A percentile compares a stretch with the other conserved stretches of the same genome.
Conservation (phyloP, 176 grass and related monocot species). For the Cenchrus americanus region DNA sequence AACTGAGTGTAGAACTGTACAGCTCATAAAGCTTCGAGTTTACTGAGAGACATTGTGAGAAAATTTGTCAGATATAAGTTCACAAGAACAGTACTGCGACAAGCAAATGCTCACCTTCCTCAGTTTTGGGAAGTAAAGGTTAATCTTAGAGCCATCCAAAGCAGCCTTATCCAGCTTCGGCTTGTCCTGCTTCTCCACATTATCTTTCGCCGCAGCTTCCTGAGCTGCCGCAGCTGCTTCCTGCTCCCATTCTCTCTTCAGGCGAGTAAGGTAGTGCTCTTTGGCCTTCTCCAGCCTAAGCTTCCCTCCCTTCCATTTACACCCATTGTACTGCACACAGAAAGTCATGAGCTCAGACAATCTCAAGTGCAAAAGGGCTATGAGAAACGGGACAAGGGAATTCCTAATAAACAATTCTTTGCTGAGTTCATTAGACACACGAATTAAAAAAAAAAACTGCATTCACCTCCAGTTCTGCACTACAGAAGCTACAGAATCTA, state of each 20-base stretch:
- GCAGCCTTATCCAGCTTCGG: constrained; percentile 32
- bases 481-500: not conserved
- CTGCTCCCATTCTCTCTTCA: constrained; percentile 82
- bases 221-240: constrained; percentile 39
- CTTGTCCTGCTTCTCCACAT: constrained; percentile 40
- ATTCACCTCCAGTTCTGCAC: not conserved
- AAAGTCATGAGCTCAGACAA: constrained; percentile 4
- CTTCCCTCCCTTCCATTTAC: constrained; percentile 95
- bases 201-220: constrained; percentile 23
- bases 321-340: constrained; percentile 86
- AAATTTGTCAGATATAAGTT: not conserved
- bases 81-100: not conserved
- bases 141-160: constrained; percentile 57
- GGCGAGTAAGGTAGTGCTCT: constrained; percentile 75
- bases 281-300: constrained; percentile 88
- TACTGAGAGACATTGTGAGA: not conserved
- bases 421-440: not conserved
- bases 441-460: not conserved
- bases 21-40: not conserved
- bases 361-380: not conserved
- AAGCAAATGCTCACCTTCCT: constrained; percentile 61
- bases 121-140: constrained; percentile 82
- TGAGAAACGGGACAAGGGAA: not conserved
- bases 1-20: not conserved
- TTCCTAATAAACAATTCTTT: not conserved